phyloP scores from a whole-genome alignment of 331 rosid genomes.

The Acacia pycnantha region DNA sequence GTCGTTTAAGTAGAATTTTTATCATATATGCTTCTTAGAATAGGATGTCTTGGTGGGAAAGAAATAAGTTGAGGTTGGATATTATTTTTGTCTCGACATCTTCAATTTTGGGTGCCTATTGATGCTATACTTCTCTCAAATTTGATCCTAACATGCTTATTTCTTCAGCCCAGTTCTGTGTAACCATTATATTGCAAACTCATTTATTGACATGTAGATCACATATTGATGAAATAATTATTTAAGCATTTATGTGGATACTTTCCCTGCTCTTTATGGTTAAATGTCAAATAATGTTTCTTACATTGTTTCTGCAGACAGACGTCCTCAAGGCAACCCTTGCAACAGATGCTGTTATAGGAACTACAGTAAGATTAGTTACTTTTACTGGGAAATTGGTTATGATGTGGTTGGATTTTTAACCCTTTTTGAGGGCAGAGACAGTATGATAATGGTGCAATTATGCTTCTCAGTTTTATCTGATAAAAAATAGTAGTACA shows the following conservation, averaged over 20 bases:
- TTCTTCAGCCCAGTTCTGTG: not conserved
- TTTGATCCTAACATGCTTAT: not conserved
- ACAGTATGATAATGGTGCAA: not conserved
- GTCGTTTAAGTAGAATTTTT: not conserved
- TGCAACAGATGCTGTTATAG: conserved; percentile 77
- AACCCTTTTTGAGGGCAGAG: conserved; percentile 4
- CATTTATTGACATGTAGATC: not conserved
- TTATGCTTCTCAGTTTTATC: conserved; percentile 25
- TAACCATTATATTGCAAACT: not conserved
- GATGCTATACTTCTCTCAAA: not conserved
- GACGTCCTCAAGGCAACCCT: conserved; percentile 85
- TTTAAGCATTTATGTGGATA: not conserved
- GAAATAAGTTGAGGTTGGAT: not conserved
- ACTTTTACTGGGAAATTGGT: conserved; percentile 17
- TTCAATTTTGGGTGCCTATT: conserved; percentile 1
- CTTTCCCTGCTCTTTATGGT: conserved; percentile 6
- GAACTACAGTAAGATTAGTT: conserved; percentile 56
- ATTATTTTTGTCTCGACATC: not conserved
- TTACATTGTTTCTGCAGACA: conserved; percentile 49
- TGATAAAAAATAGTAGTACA: not conserved
- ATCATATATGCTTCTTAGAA: not conserved
- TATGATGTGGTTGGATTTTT: conserved; percentile 3
- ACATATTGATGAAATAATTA: not conserved
- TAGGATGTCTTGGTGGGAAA: not conserved
- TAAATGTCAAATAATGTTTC: conserved; percentile 11